Conservation (phyloP, 2,329 filamentous ascomycete genomes). For the Penicillium paneum region DNA sequence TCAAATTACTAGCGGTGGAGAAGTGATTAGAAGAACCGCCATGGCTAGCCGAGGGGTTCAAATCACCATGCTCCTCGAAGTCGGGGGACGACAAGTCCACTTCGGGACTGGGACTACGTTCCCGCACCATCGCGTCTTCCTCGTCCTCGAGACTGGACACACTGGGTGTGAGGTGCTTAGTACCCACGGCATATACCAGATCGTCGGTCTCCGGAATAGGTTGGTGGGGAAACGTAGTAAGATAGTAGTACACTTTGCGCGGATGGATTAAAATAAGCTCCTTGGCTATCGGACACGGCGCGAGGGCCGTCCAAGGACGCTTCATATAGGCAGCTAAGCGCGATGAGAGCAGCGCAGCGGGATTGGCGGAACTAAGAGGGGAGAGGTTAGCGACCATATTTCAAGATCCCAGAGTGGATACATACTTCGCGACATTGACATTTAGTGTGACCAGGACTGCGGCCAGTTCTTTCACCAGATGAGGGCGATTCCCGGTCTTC, state of each 20-base stretch:
- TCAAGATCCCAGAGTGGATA: conserved; percentile 24
- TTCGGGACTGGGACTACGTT: conserved; percentile 82
- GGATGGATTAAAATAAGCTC: conserved; percentile 90
- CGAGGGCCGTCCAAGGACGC: conserved; percentile 72
- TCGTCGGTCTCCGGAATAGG: conserved; percentile 67
- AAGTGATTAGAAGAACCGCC: conserved; percentile 56
- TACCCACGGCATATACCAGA: conserved; percentile 49
- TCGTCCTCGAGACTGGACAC: conserved; percentile 72
- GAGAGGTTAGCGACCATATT: conserved; percentile 14
- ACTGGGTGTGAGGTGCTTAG: conserved; percentile 75
- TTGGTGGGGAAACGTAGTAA: conserved; percentile 82
- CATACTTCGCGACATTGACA: conserved; percentile 87
- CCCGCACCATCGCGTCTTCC: conserved; percentile 57
- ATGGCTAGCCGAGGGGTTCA: conserved; percentile 57
- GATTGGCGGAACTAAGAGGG: conserved; percentile 78
- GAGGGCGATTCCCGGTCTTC: conserved; percentile 84
- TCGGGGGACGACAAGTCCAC: conserved; percentile 85
- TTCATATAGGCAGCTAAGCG: conserved; percentile 86
- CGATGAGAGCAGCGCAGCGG: conserved; percentile 90
- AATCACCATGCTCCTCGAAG: conserved; percentile 66
- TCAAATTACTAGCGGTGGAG: conserved; percentile 55
- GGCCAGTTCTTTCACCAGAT: conserved; percentile 91
- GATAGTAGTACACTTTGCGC: conserved; percentile 92
- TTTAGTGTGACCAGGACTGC: conserved; percentile 72
- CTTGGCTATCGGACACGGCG: conserved; percentile 86